Evolutionary conservation across 2,329 filamentous ascomycete species (phyloP), one percentile per base, ranked within the genome.

Genomic region (Apiospora malaysiana): DNA sequence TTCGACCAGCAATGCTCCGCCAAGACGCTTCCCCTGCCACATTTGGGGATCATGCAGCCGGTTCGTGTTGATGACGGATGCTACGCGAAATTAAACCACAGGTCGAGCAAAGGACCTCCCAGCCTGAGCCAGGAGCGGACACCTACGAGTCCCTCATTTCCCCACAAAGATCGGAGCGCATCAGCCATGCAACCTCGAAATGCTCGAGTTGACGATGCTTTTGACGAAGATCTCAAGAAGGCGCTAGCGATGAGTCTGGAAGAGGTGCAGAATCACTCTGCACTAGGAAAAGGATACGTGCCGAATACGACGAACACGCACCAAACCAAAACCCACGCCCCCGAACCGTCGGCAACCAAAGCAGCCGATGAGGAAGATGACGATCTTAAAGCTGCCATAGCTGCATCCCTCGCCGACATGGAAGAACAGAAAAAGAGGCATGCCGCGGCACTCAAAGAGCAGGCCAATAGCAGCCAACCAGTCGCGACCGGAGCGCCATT

Each of bases 1-100:
- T 99, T 99, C 80, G 97, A 97, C 79, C 94, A 95, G 74, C 92
- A 96, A 77, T 99, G 96, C 79, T 98, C 95, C 18, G 92, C 90
- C 84, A 98, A 98, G 84, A 90, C 88, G 27, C 88, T 97, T 51
- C 92, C 96, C 6, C 85, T 99, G 21, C 95, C 96, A 18, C 96
- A 98, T 79, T 88, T 99, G 18, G 96, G 96, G 72, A 98, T 99
- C 74, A 84, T 94, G 78, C 92, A 97, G 73, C 89, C 96, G 2
- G 96, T 98, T 4, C 90, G 96, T 75, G 96, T 99, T 25, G 96
- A 98, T 78, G 96, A 99, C 80, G 96, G 96, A 43, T 99, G 96
- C 81, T 94, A 98, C 79, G 90, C 92, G 46, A 97, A 95, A 79
- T 85, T 98, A 73, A 97, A 91, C 0, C 93, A 94, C 74, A 96